phyloP scores from a whole-genome alignment of 176 grass and related monocot genomes.

The Phoenix dactylifera region DNA sequence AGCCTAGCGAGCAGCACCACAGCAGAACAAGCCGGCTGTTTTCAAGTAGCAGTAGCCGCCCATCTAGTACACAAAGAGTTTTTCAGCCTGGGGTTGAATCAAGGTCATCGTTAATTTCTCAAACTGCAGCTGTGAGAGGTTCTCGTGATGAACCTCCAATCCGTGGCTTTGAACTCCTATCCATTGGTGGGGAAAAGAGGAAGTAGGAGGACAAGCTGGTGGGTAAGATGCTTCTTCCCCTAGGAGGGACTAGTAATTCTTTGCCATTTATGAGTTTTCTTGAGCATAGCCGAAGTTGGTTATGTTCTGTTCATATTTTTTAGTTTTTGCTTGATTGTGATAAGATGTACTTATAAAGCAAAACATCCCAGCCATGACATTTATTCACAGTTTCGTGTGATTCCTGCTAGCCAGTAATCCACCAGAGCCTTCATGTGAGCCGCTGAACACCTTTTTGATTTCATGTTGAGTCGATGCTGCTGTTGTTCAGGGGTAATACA shows the following conservation, averaged over 20 bases:
- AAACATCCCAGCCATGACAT: too few relatives aligned
- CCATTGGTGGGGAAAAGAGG: slow-evolving; percentile 50
- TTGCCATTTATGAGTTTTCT: background rate
- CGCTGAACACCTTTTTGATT: too few relatives aligned
- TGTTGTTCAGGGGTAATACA: too few relatives aligned
- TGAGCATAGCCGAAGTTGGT: too few relatives aligned
- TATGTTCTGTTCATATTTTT: too few relatives aligned
- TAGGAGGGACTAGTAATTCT: background rate
- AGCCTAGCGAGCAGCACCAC: slow-evolving; percentile 40
- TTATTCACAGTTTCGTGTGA: too few relatives aligned
- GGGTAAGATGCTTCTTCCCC: background rate
- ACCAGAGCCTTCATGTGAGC: too few relatives aligned
- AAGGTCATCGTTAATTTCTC: slow-evolving; percentile 49
- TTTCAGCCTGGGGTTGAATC: slow-evolving; percentile 35
- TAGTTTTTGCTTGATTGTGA: too few relatives aligned
- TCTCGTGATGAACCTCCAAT: slow-evolving; percentile 45
- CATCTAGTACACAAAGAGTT: slow-evolving; percentile 43
- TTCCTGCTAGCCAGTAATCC: too few relatives aligned
- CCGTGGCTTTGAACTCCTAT: slow-evolving; percentile 54
- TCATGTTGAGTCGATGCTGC: too few relatives aligned
- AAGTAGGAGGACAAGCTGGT: slow-evolving; percentile 21
- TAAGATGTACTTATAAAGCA: too few relatives aligned
- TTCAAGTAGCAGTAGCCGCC: slow-evolving; percentile 54
- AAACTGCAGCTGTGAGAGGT: slow-evolving; percentile 43
- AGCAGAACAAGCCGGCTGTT: slow-evolving; percentile 50